phyloP scores from a whole-genome alignment of 495 filamentous ascomycete genomes.

The Thermochaetoides thermophila region DNA sequence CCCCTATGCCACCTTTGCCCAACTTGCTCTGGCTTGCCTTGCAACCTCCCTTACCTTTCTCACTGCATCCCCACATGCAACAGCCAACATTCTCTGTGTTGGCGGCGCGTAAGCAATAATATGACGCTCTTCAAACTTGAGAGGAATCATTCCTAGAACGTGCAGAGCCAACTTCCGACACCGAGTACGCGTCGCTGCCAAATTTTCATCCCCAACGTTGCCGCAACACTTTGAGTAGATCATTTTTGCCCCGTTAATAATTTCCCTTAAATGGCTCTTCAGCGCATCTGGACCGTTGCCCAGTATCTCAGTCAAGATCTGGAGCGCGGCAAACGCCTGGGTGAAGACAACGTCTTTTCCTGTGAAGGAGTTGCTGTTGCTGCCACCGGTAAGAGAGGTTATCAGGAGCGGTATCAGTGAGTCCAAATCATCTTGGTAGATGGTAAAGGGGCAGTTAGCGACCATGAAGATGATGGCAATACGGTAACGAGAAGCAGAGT shows the following conservation, averaged over 20 bases:
- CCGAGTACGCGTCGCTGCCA: not conserved
- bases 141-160: slow-evolving; percentile 24
- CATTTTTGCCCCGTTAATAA: slow-evolving; percentile 18
- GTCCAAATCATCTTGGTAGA: slow-evolving; percentile 26
- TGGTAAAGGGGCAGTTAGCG: slow-evolving; percentile 23
- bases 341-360: slow-evolving; percentile 8
- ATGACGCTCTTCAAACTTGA: slow-evolving; percentile 25
- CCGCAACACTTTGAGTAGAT: slow-evolving; percentile 17
- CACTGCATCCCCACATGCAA: slow-evolving; percentile 30
- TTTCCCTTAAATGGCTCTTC: slow-evolving; percentile 20
- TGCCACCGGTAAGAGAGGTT: slow-evolving; percentile 12
- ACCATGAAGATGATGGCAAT: slow-evolving; percentile 23
- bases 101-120: slow-evolving; percentile 19
- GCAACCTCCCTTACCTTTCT: slow-evolving; percentile 29
- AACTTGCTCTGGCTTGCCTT: slow-evolving; percentile 25
- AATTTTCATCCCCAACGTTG: not conserved
- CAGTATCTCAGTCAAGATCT: slow-evolving; percentile 25
- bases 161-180: slow-evolving; percentile 25
- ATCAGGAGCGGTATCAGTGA: slow-evolving; percentile 25
- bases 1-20: slow-evolving; percentile 14
- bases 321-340: slow-evolving; percentile 19
- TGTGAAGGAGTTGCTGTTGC: slow-evolving; percentile 1
- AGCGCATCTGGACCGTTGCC: slow-evolving; percentile 20
- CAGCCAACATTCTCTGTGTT: slow-evolving; percentile 25
- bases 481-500: slow-evolving; percentile 14